These are phyloP conservation scores for Leishmania major DNA, from an alignment of 208 protist genomes.

Conservation along the genomic window DNA sequence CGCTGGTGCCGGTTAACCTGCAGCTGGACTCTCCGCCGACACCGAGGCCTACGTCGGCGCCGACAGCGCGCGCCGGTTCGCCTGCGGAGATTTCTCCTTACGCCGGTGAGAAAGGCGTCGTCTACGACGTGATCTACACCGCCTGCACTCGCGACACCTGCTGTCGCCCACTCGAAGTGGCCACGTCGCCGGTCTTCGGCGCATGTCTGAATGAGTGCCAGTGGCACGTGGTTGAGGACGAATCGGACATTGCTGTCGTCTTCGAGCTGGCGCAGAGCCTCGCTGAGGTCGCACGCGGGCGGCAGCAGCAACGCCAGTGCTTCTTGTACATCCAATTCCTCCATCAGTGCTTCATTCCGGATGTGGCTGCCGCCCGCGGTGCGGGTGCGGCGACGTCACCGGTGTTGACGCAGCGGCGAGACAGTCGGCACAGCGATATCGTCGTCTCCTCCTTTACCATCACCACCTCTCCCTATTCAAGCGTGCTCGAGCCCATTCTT, in stretches of 20 bases:
- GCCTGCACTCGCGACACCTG: conserved; percentile 17
- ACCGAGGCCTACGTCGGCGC: not conserved
- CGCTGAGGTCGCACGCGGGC: not conserved
- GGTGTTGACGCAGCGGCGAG: not conserved
- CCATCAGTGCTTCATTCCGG: conserved; percentile 30
- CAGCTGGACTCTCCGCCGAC: not conserved
- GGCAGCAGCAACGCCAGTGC: conserved; percentile 5
- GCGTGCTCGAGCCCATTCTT: conserved; percentile 36
- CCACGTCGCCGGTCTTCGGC: conserved; percentile 48
- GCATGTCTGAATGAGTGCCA: conserved; percentile 46
- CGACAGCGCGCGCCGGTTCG: not conserved
- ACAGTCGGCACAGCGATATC: conserved; percentile 25
- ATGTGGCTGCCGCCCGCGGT: not conserved
- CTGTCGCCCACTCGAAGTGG: conserved; percentile 33
- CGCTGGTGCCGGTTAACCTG: conserved; percentile 10
- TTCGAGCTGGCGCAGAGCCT: conserved; percentile 1
- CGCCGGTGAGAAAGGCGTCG: not conserved
- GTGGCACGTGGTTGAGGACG: conserved; percentile 35
- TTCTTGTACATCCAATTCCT: conserved; percentile 43
- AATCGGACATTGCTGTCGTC: conserved; percentile 27
- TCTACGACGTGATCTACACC: conserved; percentile 23
- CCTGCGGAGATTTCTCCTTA: not conserved
- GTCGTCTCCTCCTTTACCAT: conserved; percentile 53
- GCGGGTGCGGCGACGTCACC: not conserved
- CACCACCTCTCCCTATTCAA: conserved; percentile 17